These are phyloP conservation scores for Agrocybe praecox DNA, from an alignment of 768 basidiomycete genomes.

Conservation along the genomic window DNA sequence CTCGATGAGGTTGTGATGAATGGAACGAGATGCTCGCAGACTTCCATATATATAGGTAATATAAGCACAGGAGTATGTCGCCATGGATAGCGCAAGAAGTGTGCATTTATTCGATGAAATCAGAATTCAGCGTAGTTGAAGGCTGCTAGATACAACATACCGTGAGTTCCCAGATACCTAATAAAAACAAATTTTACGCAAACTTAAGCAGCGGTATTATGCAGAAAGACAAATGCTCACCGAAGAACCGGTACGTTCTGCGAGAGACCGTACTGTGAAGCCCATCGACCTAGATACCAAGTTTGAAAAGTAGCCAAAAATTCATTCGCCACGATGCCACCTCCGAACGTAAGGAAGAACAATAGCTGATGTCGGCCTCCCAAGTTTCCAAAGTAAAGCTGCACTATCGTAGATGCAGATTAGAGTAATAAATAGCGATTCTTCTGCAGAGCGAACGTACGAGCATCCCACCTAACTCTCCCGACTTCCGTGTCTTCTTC, in stretches of 20 bases:
- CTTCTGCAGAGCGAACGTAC: slow-evolving; percentile 20
- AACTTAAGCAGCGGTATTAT: background rate
- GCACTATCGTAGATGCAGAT: too few species aligned
- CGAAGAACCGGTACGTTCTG: slow-evolving; percentile 34
- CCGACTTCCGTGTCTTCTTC: slow-evolving; percentile 28
- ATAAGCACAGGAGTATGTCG: slow-evolving; percentile 35
- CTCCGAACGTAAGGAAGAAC: too few species aligned
- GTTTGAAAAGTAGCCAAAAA: too few species aligned
- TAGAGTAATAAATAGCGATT: too few species aligned
- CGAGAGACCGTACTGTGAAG: slow-evolving; percentile 39
- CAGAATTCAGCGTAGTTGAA: background rate
- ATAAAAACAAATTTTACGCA: background rate
- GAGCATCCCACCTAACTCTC: slow-evolving; percentile 54
- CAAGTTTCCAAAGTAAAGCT: too few species aligned
- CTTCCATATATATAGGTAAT: slow-evolving; percentile 46
- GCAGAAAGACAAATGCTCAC: too few species aligned
- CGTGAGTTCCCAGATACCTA: slow-evolving; percentile 51
- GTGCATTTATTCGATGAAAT: background rate
- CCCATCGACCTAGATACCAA: slow-evolving; percentile 51
- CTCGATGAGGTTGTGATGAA: slow-evolving; percentile 53
- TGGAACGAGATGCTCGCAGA: slow-evolving; percentile 51
- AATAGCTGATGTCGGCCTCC: too few species aligned
- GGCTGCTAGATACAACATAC: background rate
- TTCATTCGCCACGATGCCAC: too few species aligned
- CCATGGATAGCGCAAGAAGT: slow-evolving; percentile 8